Evolutionary conservation across 768 basidiomycete genomes (phyloP).

Genomic region (Mycena albidolilacea): DNA sequence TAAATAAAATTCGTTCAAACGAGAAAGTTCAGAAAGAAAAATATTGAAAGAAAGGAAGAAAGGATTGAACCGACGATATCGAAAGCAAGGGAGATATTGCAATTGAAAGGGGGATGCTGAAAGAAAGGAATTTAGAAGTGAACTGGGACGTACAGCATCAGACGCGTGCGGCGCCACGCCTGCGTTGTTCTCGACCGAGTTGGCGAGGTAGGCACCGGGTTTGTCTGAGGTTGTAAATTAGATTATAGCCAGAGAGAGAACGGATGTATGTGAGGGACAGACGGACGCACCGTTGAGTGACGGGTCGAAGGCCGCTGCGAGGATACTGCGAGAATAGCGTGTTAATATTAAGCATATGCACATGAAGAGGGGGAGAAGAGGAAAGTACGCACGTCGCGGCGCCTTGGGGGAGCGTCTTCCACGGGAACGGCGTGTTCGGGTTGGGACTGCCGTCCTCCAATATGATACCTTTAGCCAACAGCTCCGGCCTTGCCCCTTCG

Average conservation of each 20-base stretch:
- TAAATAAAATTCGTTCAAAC: too few relatives aligned
- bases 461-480: slow-evolving; percentile 26
- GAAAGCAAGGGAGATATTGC: background rate
- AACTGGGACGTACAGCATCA: slow-evolving; percentile 18
- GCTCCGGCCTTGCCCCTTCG: background rate
- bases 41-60: too few relatives aligned
- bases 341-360: background rate
- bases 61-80: too few relatives aligned
- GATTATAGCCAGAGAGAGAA: too few relatives aligned
- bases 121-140: background rate
- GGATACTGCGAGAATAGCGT: background rate
- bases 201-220: slow-evolving; percentile 19
- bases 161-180: slow-evolving; percentile 24
- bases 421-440: background rate
- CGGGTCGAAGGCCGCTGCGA: slow-evolving; percentile 36
- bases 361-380: background rate
- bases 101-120: background rate
- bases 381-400: slow-evolving; percentile 24
- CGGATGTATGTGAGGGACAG: background rate
- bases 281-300: slow-evolving; percentile 21
- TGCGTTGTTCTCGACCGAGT: slow-evolving; percentile 20
- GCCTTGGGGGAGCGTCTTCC: slow-evolving; percentile 36
- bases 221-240: slow-evolving; percentile 14
- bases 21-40: too few relatives aligned
- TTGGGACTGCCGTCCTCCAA: slow-evolving; percentile 28